These are phyloP conservation scores for Acanthamoeba castellanii DNA, from an alignment of 208 protist species.

Conservation along the genomic window DNA sequence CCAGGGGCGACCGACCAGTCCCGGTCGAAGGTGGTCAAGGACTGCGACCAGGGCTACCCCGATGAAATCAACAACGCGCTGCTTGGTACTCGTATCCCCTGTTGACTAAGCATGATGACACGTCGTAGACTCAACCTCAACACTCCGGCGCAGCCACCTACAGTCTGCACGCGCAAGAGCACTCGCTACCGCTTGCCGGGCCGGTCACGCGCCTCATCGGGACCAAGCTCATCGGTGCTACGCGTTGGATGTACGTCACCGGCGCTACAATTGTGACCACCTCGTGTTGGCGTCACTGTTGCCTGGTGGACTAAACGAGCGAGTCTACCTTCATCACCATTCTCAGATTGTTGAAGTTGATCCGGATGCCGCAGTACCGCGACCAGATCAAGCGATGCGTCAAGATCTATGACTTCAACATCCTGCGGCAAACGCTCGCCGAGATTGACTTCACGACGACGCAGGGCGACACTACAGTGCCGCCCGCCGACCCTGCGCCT, in stretches of 20 bases:
- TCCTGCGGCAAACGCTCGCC: not conserved
- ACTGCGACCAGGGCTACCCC: constrained; percentile 39
- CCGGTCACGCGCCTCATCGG: not conserved
- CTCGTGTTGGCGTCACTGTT: too few species aligned
- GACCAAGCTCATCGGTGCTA: constrained; percentile 6
- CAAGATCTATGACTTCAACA: constrained; percentile 2
- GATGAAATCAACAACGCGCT: constrained; percentile 26
- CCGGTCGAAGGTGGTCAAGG: not conserved
- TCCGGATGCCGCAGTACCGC: constrained; percentile 1
- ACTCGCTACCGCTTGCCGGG: not conserved
- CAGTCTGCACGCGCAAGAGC: not conserved
- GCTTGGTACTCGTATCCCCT: not conserved
- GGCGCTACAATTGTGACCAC: too few species aligned
- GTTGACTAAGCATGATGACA: not conserved
- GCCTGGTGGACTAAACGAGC: too few species aligned
- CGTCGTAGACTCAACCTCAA: too few species aligned
- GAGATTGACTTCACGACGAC: constrained; percentile 12
- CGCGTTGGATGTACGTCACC: not conserved
- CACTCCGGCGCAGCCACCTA: not conserved
- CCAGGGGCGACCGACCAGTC: not conserved
- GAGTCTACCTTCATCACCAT: not conserved
- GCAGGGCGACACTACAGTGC: not conserved
- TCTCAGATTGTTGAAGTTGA: constrained; percentile 1
- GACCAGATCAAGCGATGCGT: constrained; percentile 30
- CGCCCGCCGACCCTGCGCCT: not conserved